Evolutionary conservation across 345 rosid genomes (phyloP).

Genomic region (Passiflora organensis): DNA sequence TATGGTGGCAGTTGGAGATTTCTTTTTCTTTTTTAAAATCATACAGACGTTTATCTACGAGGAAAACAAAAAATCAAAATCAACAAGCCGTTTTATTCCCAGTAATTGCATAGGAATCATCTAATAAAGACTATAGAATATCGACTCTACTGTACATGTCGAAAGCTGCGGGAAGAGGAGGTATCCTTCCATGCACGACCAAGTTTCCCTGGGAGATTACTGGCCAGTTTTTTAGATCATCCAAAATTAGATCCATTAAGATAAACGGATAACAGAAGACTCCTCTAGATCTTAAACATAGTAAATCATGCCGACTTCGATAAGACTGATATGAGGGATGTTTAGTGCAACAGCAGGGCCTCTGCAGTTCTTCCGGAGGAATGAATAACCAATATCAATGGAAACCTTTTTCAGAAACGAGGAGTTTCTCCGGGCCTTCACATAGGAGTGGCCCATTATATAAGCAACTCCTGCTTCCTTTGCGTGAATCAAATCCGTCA

Average conservation of each 20-base stretch:
- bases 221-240: not conserved
- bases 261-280: not conserved
- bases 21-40: no score
- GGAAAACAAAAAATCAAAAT: no score
- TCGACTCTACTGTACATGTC: not conserved
- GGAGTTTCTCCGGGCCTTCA: slow-evolving; percentile 72
- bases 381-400: slow-evolving; percentile 75
- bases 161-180: not conserved
- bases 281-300: slow-evolving; percentile 43
- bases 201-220: not conserved
- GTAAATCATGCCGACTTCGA: slow-evolving; percentile 95
- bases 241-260: not conserved
- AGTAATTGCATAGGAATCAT: no score
- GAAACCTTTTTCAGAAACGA: slow-evolving; percentile 63
- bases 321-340: slow-evolving; percentile 88
- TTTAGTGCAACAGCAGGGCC: slow-evolving; percentile 86
- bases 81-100: no score
- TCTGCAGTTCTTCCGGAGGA: slow-evolving; percentile 91
- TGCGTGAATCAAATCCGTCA: slow-evolving; percentile 68
- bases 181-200: not conserved
- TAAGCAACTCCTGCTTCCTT: slow-evolving; percentile 89
- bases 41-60: no score
- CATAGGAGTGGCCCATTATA: slow-evolving; percentile 83
- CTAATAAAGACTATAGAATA: no score
- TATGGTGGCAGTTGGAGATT: no score